Conservation (phyloP, 345 rosid species). For the Balakata baccata region DNA sequence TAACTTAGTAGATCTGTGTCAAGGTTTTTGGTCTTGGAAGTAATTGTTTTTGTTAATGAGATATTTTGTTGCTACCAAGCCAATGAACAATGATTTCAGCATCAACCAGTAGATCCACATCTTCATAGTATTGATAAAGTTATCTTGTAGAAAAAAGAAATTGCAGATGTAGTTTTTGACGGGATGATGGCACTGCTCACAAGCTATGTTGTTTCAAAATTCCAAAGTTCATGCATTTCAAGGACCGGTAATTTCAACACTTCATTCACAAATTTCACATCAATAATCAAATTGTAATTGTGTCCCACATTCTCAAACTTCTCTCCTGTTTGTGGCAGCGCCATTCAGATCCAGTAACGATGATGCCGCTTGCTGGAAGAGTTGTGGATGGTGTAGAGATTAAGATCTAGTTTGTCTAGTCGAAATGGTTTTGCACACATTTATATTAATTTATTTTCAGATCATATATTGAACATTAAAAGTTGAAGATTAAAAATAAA, state of each 20-base stretch:
- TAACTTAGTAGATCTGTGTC: too few relatives aligned
- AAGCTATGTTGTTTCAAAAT: background rate
- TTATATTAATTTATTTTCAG: too few relatives aligned
- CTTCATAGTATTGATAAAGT: slow-evolving; percentile 2
- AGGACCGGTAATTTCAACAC: background rate
- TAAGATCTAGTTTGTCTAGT: too few relatives aligned
- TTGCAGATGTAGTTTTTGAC: background rate
- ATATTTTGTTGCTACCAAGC: background rate
- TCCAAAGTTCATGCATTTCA: background rate
- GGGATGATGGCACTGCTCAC: slow-evolving; percentile 2
- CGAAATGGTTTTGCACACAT: too few relatives aligned
- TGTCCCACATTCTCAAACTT: background rate
- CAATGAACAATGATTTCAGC: background rate
- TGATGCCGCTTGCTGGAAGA: background rate
- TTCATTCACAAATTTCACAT: background rate
- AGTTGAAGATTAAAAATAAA: too few relatives aligned
- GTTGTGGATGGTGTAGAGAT: too few relatives aligned
- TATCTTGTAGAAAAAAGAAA: background rate
- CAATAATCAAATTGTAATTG: too few relatives aligned
- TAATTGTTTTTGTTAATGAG: too few relatives aligned
- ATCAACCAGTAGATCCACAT: slow-evolving; percentile 9
- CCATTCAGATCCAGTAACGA: too few relatives aligned
- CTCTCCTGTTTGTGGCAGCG: slow-evolving; percentile 16
- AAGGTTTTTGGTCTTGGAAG: too few relatives aligned
- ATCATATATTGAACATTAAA: too few relatives aligned